phyloP scores from a whole-genome alignment of 2,329 filamentous ascomycete genomes.

The Claviceps fusiformis region DNA sequence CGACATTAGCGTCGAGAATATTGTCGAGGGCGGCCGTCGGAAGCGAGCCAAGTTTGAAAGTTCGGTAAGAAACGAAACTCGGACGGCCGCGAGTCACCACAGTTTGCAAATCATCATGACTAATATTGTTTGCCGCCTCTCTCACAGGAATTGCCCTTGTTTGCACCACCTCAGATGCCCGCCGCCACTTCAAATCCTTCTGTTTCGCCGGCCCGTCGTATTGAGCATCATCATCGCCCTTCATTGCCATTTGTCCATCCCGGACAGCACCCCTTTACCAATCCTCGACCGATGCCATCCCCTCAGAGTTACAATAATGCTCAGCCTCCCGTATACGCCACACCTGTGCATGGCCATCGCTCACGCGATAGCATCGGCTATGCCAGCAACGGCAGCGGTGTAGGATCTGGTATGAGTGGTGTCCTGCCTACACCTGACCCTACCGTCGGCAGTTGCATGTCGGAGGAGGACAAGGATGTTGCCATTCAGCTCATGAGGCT shows the following conservation, averaged over 20 bases:
- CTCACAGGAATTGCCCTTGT: slow-evolving; percentile 78
- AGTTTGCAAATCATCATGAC: not conserved
- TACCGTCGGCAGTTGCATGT: slow-evolving; percentile 94
- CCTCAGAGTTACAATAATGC: slow-evolving; percentile 57
- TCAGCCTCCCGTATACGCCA: slow-evolving; percentile 46
- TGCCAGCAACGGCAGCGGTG: slow-evolving; percentile 28
- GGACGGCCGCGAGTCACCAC: not conserved
- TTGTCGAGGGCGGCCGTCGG: slow-evolving; percentile 88
- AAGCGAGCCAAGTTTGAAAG: slow-evolving; percentile 94
- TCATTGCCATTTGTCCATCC: slow-evolving; percentile 63
- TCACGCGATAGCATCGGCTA: slow-evolving; percentile 51
- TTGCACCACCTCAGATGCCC: slow-evolving; percentile 87
- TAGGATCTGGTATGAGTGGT: slow-evolving; percentile 26
- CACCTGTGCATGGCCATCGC: slow-evolving; percentile 46
- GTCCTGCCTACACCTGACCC: slow-evolving; percentile 85
- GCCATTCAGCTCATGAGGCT: slow-evolving; percentile 94
- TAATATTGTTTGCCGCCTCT: not conserved
- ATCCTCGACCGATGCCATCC: slow-evolving; percentile 65
- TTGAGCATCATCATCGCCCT: slow-evolving; percentile 52
- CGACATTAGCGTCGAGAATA: slow-evolving; percentile 96
- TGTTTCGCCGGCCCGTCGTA: slow-evolving; percentile 76
- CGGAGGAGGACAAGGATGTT: slow-evolving; percentile 86
- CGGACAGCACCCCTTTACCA: slow-evolving; percentile 67
- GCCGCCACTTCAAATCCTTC: slow-evolving; percentile 95
- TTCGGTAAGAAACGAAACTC: slow-evolving; percentile 56